Evolutionary conservation across 1,139 yeast genomes (phyloP), one percentile per base, ranked within the genome.

Genomic region (Suhomyces bribrorum): DNA sequence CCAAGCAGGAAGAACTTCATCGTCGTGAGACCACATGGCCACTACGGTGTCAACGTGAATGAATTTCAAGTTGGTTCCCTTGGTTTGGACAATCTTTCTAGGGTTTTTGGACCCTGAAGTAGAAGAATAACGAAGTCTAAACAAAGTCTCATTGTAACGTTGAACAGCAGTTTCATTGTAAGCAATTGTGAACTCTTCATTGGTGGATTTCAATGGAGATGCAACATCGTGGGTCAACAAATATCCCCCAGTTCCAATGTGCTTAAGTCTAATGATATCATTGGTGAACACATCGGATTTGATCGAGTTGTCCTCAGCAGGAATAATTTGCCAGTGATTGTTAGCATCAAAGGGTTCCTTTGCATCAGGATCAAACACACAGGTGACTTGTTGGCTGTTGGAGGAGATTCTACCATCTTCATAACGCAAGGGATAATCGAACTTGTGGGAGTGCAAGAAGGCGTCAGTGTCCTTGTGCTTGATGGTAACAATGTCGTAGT

Each of bases 391-490:
- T 66, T 92, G 98, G 41, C 95, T 92, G 60, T 87, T 86, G 8
- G 97, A 89, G 1, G 97, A 90, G 37, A 92, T 74, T 66, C 99
- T 83, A 9, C 98, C 98, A 59, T 92, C 97, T 40, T 88, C 97
- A 59, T 92, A 92, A 59, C 97, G 82, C 53, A 89, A 70, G 26
- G 99, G 99, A 60, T 92, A 92, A 11, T 52, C 59, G 25, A 68
- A 74, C 9, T 61, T 54, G 55, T 89, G 97, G 1, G 98, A 92
- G 60, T 92, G 97, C 53, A 92, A 75, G 40, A 77, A 74, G 11
- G 87, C 81, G 3, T 73, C 79, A 3, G 96, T 87, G 33, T 79
- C 86, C 56, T 81, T 83, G 61, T 89, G 95, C 53, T 77, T 78
- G 43, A 92, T 60, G 14, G 96, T 87, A 38, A 92, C 64, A 15